Conservation (phyloP, 2,329 filamentous ascomycete species). For the Stemphylium vesicarium region DNA sequence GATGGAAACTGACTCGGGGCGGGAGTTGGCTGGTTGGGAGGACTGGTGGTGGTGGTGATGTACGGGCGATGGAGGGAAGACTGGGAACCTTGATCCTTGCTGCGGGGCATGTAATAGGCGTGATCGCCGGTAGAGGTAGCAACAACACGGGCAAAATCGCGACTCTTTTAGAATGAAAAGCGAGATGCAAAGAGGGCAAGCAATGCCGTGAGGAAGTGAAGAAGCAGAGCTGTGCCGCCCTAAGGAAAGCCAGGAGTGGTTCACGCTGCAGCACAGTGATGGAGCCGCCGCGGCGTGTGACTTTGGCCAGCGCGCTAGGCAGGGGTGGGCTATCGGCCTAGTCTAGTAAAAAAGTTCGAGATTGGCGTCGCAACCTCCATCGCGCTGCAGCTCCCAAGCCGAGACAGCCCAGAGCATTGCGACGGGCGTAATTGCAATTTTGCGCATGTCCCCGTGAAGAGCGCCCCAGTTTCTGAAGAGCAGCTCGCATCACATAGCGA, state of each 20-base stretch:
- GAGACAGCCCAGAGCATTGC: neutral
- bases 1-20: constrained; percentile 44
- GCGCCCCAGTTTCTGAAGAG: constrained; percentile 1
- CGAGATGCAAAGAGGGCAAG: constrained; percentile 28
- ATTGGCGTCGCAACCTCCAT: constrained; percentile 12
- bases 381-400: constrained; percentile 5
- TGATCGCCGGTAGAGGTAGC: constrained; percentile 31
- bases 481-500: neutral
- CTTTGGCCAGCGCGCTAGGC: constrained; percentile 20
- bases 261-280: constrained; percentile 25
- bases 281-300: constrained; percentile 30
- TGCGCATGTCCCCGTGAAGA: constrained; percentile 8
- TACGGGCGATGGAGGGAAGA: constrained; percentile 37
- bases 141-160: constrained; percentile 36
- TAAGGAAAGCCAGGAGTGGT: constrained; percentile 32
- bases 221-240: constrained; percentile 40
- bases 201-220: constrained; percentile 17
- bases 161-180: constrained; percentile 19
- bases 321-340: constrained; percentile 21
- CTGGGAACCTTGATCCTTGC: constrained; percentile 46
- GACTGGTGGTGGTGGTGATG: constrained; percentile 37
- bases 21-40: constrained; percentile 30
- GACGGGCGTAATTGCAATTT: neutral
- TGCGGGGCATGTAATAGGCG: constrained; percentile 43
- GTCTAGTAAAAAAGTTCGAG: constrained; percentile 18